phyloP scores from a whole-genome alignment of 441 rosid genomes.

The Rhodomyrtus psidioides region DNA sequence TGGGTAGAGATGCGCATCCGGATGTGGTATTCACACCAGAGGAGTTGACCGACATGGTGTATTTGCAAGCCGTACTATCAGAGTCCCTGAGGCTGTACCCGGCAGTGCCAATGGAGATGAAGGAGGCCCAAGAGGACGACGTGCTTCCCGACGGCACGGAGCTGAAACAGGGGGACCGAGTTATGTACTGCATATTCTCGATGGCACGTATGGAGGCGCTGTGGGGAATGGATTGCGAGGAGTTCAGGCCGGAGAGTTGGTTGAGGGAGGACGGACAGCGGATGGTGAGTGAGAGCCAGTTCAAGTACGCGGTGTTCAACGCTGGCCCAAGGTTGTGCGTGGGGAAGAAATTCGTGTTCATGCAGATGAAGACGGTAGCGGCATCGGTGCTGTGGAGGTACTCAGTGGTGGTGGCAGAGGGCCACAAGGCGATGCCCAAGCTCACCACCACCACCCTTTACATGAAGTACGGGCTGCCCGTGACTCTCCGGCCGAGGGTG shows the following conservation, averaged over 20 bases:
- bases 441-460: constrained; percentile 68
- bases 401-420: constrained; percentile 39
- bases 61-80: constrained; percentile 60
- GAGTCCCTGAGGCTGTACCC: constrained; percentile 73
- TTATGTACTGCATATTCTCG: constrained; percentile 36
- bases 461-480: constrained; percentile 63
- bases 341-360: constrained; percentile 65
- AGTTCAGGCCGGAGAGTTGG: constrained; percentile 76
- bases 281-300: constrained; percentile 50
- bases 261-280: constrained; percentile 32
- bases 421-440: constrained; percentile 38
- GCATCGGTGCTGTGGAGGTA: constrained; percentile 57
- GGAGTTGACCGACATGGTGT: constrained; percentile 55
- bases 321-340: constrained; percentile 64
- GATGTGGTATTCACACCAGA: constrained; percentile 28
- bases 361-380: constrained; percentile 85
- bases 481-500: constrained; percentile 36
- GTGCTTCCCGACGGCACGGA: constrained; percentile 45
- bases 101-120: constrained; percentile 66
- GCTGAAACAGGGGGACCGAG: constrained; percentile 38
- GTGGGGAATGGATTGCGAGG: constrained; percentile 67
- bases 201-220: constrained; percentile 60
- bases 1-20: background rate
- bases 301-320: constrained; percentile 66
- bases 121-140: constrained; percentile 46